A percentile compares a stretch with the other conserved stretches of the same genome.
phyloP scores from a whole-genome alignment of 1,284 basidiomycete species.

The Ustanciosporium gigantosporum region DNA sequence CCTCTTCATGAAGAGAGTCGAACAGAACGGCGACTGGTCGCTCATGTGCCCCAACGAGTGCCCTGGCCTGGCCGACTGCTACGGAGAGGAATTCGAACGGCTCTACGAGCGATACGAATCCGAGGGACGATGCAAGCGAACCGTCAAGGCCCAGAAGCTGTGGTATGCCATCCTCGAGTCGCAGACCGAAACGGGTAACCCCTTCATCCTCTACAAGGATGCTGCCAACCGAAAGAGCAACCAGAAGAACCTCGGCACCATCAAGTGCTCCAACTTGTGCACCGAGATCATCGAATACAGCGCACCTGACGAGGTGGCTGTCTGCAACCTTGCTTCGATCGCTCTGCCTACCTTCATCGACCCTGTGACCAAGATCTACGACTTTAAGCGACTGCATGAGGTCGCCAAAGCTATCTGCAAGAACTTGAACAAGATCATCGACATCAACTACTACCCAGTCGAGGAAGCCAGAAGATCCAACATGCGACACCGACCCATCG shows the following conservation, averaged over 20 bases:
- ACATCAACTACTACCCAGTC: constrained; percentile 89
- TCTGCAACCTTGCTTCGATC: constrained; percentile 97
- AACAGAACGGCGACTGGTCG: constrained; percentile 82
- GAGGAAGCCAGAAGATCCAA: constrained; percentile 88
- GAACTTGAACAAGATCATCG: constrained; percentile 94
- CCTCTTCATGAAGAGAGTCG: constrained; percentile 70
- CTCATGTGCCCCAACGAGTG: constrained; percentile 98
- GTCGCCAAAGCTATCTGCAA: constrained; percentile 72
- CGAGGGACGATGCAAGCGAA: constrained; percentile 84
- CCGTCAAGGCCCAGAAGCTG: constrained; percentile 92
- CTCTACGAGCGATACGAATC: constrained; percentile 89
- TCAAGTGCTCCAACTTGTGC: constrained; percentile 99
- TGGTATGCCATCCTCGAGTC: constrained; percentile 98
- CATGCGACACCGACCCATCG: constrained; percentile 96
- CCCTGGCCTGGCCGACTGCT: constrained; percentile 84
- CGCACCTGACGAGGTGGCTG: constrained; percentile 94
- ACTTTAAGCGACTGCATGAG: constrained; percentile 93
- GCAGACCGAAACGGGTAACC: constrained; percentile 96
- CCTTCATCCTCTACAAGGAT: constrained; percentile 96
- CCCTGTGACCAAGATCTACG: constrained; percentile 64
- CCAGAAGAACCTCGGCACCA: constrained; percentile 97
- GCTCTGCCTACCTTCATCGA: constrained; percentile 74
- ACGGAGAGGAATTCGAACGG: constrained; percentile 87
- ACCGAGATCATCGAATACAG: constrained; percentile 99
- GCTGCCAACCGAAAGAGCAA: constrained; percentile 67